Conservation (phyloP, 371 early-diverging fungal genomes). For the Syncephalastrum contaminatum region DNA sequence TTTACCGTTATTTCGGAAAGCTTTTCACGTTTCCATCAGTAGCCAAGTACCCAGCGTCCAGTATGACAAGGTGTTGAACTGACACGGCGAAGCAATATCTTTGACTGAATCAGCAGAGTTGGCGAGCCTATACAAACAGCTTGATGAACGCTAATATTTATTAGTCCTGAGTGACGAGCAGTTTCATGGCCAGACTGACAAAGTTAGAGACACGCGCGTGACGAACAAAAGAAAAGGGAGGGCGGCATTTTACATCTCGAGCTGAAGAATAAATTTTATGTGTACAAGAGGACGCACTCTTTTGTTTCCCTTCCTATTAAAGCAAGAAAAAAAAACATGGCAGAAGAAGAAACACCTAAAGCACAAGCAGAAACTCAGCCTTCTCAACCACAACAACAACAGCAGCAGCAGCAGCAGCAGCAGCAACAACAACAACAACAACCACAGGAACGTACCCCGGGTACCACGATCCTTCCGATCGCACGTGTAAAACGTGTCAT, state of each 20-base stretch:
- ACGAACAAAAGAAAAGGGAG: neutral
- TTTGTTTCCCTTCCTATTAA: neutral
- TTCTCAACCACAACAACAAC: constrained; percentile 12
- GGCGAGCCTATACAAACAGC: too few species aligned
- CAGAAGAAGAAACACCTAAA: constrained; percentile 11
- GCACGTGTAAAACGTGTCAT: constrained; percentile 84
- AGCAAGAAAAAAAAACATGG: constrained; percentile 7
- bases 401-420: constrained; percentile 8
- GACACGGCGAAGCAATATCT: too few species aligned
- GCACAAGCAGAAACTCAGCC: constrained; percentile 6
- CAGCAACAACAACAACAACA: constrained; percentile 3
- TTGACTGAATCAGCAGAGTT: too few species aligned
- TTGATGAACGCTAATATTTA: too few species aligned
- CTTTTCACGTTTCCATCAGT: too few species aligned
- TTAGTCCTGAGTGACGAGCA: too few species aligned
- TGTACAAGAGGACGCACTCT: too few species aligned
- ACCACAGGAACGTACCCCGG: constrained; percentile 37
- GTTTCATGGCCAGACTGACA: neutral
- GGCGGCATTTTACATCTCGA: too few species aligned
- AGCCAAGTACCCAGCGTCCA: too few species aligned
- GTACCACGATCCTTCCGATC: constrained; percentile 62
- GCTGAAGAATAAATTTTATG: too few species aligned
- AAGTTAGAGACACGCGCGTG: neutral
- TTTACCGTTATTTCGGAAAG: too few species aligned
- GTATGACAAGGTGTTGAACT: too few species aligned